Percentiles rank a stretch among this genome's conserved stretches.
Conservation (phyloP, 805 yeast genomes). For the Pichia nakasei region DNA sequence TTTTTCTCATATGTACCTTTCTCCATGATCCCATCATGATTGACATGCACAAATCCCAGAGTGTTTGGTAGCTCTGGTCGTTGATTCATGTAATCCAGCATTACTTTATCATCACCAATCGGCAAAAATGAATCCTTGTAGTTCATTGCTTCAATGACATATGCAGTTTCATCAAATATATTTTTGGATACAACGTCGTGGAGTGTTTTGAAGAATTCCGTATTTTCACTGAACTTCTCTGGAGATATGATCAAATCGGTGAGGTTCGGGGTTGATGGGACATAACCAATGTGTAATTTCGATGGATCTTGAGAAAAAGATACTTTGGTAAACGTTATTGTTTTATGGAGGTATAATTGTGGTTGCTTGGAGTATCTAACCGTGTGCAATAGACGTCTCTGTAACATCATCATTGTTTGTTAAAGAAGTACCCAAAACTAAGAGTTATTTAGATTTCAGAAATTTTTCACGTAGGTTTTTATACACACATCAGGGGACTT, state of each 20-base stretch:
- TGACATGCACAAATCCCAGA: slow-evolving; percentile 60
- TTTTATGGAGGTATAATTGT: slow-evolving; percentile 22
- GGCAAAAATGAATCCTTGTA: slow-evolving; percentile 53
- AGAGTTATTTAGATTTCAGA: slow-evolving; percentile 5
- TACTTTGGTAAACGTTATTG: slow-evolving; percentile 12
- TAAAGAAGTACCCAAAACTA: too few species aligned
- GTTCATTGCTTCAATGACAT: slow-evolving; percentile 46
- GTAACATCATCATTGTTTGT: too few species aligned
- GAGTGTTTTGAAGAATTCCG: slow-evolving; percentile 17
- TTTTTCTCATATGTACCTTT: slow-evolving; percentile 50
- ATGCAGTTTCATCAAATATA: slow-evolving; percentile 40
- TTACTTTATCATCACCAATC: slow-evolving; percentile 58
- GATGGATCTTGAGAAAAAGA: slow-evolving; percentile 25
- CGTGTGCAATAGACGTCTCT: slow-evolving; percentile 15
- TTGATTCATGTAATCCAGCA: slow-evolving; percentile 49
- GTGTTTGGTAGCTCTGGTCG: slow-evolving; percentile 61
- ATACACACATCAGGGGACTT: too few species aligned
- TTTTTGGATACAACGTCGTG: slow-evolving; percentile 17
- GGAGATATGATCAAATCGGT: slow-evolving; percentile 12
- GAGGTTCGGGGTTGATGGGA: slow-evolving; percentile 3
- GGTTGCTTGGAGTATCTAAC: slow-evolving; percentile 18
- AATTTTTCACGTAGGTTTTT: too few species aligned
- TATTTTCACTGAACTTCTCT: slow-evolving; percentile 21
- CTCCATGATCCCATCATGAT: slow-evolving; percentile 44
- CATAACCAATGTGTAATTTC: slow-evolving; percentile 18